phyloP scores from a whole-genome alignment of 148 eudicot genomes.

The Vaccinium vitisidaea region DNA sequence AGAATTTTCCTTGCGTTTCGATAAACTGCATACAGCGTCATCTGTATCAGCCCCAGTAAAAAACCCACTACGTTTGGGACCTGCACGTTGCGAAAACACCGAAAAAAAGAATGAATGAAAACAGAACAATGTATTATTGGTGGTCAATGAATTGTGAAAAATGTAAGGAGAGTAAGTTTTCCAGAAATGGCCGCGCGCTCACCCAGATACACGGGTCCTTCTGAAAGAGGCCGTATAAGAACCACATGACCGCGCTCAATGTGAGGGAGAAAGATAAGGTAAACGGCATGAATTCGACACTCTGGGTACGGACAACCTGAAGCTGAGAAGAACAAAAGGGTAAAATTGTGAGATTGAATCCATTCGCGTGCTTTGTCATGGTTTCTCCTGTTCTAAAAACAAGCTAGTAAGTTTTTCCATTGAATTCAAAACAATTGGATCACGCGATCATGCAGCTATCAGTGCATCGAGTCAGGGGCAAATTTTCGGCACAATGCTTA shows the following conservation, averaged over 20 bases:
- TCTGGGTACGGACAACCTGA: conserved; percentile 53
- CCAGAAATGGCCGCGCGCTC: conserved; percentile 7
- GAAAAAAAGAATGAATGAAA: too few relatives aligned
- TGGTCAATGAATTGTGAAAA: background rate
- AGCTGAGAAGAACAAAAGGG: conserved; percentile 28
- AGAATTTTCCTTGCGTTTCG: conserved; percentile 17
- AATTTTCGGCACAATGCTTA: conserved; percentile 19
- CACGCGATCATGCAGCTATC: too few relatives aligned
- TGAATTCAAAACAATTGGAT: too few relatives aligned
- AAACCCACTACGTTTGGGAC: conserved; percentile 55
- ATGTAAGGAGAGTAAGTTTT: background rate
- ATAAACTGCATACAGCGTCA: conserved; percentile 44
- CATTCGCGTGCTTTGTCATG: too few relatives aligned
- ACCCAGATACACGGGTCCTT: conserved; percentile 52
- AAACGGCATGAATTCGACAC: conserved; percentile 74
- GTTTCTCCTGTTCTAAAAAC: too few relatives aligned
- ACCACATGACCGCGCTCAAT: conserved; percentile 63
- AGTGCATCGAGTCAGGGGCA: background rate
- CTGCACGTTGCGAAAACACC: conserved; percentile 13
- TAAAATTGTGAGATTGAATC: background rate
- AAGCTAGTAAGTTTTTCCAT: too few relatives aligned
- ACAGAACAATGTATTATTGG: background rate
- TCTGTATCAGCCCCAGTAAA: conserved; percentile 46
- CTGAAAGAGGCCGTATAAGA: conserved; percentile 46
- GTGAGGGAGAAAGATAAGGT: conserved; percentile 63